phyloP scores from a whole-genome alignment of 139 green algal species.

The Chlorella sp. region DNA sequence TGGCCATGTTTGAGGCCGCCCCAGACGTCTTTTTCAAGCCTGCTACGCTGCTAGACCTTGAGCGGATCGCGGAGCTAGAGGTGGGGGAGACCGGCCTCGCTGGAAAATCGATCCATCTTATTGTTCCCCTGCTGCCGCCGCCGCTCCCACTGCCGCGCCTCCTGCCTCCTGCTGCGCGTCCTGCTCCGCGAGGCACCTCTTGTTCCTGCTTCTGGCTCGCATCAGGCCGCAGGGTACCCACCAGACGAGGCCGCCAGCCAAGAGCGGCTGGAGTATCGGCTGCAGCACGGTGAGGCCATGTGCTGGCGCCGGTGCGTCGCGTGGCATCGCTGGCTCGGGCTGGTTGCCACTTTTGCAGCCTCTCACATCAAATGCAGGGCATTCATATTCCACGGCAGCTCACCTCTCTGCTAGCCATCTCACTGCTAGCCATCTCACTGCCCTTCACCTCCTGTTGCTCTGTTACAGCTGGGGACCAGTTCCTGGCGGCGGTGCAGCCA shows the following conservation, averaged over 20 bases:
- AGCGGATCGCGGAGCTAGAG: not conserved
- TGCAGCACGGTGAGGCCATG: constrained; percentile 34
- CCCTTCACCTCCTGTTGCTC: not conserved
- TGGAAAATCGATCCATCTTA: not conserved
- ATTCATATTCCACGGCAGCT: not conserved
- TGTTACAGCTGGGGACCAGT: constrained; percentile 46
- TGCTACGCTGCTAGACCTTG: not conserved
- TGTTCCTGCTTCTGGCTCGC: not conserved
- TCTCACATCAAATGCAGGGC: too few relatives aligned
- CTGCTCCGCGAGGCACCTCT: not conserved
- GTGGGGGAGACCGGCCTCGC: not conserved
- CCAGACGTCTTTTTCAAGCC: constrained; percentile 1
- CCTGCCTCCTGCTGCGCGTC: not conserved
- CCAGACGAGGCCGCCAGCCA: constrained; percentile 55
- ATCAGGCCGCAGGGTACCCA: constrained; percentile 52
- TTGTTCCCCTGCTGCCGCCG: not conserved
- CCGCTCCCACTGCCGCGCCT: not conserved
- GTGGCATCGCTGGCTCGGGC: too few relatives aligned
- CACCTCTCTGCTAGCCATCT: too few relatives aligned
- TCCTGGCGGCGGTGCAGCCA: constrained; percentile 43
- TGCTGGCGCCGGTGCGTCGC: too few relatives aligned
- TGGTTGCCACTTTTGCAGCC: not conserved
- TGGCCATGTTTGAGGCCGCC: not conserved
- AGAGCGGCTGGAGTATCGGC: constrained; percentile 35
- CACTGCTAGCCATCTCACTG: too few relatives aligned